Evolutionary conservation across 2,329 filamentous ascomycete species (phyloP).

Genomic region (Phialocephala sp.): DNA sequence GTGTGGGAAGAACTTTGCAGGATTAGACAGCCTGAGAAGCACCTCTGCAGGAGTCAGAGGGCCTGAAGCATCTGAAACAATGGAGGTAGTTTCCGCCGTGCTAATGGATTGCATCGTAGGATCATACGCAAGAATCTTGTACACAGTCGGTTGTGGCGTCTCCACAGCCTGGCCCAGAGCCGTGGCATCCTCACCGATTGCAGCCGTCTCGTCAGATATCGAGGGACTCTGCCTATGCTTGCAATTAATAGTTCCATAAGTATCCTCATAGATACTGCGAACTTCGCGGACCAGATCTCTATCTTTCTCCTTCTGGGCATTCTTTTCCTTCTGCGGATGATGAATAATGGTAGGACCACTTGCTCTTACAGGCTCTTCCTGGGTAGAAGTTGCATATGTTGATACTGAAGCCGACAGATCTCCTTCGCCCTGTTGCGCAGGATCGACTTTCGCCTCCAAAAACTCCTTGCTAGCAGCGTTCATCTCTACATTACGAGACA

Average conservation of each 20-base stretch:
- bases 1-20: slow-evolving; percentile 68
- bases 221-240: slow-evolving; percentile 39
- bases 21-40: slow-evolving; percentile 64
- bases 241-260: slow-evolving; percentile 47
- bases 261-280: slow-evolving; percentile 49
- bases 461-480: background rate
- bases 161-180: background rate
- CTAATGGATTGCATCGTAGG: slow-evolving; percentile 61
- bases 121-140: slow-evolving; percentile 73
- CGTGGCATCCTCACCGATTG: background rate
- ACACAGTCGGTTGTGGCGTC: slow-evolving; percentile 46
- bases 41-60: slow-evolving; percentile 64
- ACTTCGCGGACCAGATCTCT: slow-evolving; percentile 46
- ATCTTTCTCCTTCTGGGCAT: slow-evolving; percentile 30
- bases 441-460: background rate
- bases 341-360: background rate
- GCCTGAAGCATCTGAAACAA: slow-evolving; percentile 53
- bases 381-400: slow-evolving; percentile 19
- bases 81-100: slow-evolving; percentile 64
- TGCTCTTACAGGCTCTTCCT: background rate
- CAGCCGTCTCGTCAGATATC: background rate
- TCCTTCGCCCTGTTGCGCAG: slow-evolving; percentile 26
- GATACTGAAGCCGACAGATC: slow-evolving; percentile 25
- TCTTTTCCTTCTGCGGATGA: slow-evolving; percentile 4
- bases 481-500: background rate